Evolutionary conservation across 225 moss, liverwort and hornwort genomes (phyloP).

Genomic region (Asterella californica): DNA sequence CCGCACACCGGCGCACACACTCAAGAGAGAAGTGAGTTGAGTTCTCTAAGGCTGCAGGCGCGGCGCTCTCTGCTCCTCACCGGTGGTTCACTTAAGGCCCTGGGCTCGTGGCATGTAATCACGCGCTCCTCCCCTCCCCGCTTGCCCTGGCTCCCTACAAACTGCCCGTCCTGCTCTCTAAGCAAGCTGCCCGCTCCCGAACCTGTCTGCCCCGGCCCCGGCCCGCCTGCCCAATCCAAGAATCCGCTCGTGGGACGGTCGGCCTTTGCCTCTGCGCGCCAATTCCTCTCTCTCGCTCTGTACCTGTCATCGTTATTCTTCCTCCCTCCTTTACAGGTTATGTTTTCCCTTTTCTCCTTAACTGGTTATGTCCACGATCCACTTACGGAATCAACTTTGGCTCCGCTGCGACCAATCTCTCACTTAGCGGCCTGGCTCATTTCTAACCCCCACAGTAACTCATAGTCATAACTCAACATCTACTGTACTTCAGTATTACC

Average conservation of each 20-base stretch:
- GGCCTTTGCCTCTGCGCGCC: conserved; percentile 10
- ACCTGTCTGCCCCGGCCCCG: conserved; percentile 7
- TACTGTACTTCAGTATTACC: too few species aligned
- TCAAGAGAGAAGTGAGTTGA: conserved; percentile 3
- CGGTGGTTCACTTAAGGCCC: conserved; percentile 28
- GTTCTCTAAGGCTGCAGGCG: conserved; percentile 28
- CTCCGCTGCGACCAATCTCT: background rate
- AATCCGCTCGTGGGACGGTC: background rate
- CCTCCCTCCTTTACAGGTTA: background rate
- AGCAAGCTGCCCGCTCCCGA: conserved; percentile 11
- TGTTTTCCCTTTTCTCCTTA: too few species aligned
- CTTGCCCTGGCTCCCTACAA: background rate
- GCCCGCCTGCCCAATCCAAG: background rate
- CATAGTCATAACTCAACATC: too few species aligned
- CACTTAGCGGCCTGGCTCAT: background rate
- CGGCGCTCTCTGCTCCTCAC: conserved; percentile 37
- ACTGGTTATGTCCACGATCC: background rate
- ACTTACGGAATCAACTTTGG: background rate
- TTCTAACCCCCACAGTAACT: background rate
- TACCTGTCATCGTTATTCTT: background rate
- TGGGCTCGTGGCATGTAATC: conserved; percentile 26
- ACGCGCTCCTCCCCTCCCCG: conserved; percentile 26
- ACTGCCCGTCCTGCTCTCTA: conserved; percentile 20
- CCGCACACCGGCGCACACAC: background rate
- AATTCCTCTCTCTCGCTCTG: background rate